Conservation (phyloP, 2,329 filamentous ascomycete genomes). For the Rhinocladiella mackenziei region DNA sequence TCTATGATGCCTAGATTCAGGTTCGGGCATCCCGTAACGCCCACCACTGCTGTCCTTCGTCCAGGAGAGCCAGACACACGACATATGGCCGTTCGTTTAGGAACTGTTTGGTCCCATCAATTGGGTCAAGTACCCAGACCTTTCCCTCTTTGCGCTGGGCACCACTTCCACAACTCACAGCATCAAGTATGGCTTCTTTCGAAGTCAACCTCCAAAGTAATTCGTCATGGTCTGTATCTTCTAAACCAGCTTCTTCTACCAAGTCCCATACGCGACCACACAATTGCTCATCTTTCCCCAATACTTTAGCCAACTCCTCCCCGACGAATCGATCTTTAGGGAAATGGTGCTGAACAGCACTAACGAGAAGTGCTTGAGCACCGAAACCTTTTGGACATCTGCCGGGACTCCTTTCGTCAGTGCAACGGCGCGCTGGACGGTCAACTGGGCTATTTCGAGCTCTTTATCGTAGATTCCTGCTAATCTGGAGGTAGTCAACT, state of each 20-base stretch:
- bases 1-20: slow-evolving; percentile 37
- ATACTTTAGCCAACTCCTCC: slow-evolving; percentile 55
- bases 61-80: slow-evolving; percentile 56
- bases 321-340: slow-evolving; percentile 57
- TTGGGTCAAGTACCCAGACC: slow-evolving; percentile 62
- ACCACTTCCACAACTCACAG: slow-evolving; percentile 57
- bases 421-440: slow-evolving; percentile 54
- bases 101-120: slow-evolving; percentile 62
- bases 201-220: slow-evolving; percentile 33
- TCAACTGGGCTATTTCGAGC: slow-evolving; percentile 38
- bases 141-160: slow-evolving; percentile 41
- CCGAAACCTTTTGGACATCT: slow-evolving; percentile 57
- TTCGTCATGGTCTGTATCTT: slow-evolving; percentile 34
- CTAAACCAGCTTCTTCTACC: slow-evolving; percentile 39
- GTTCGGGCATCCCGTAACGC: slow-evolving; percentile 61
- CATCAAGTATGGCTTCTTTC: slow-evolving; percentile 55
- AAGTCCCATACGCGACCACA: slow-evolving; percentile 55
- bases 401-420: slow-evolving; percentile 55
- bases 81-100: slow-evolving; percentile 60
- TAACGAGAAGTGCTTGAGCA: slow-evolving; percentile 59
- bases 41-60: slow-evolving; percentile 56
- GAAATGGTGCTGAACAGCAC: slow-evolving; percentile 51
- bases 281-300: slow-evolving; percentile 49
- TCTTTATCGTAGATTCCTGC: slow-evolving; percentile 39
- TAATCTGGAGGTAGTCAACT: no score